Evolutionary conservation across 2,329 filamentous ascomycete species (phyloP).

Genomic region (Verticillium nonalfalfae): DNA sequence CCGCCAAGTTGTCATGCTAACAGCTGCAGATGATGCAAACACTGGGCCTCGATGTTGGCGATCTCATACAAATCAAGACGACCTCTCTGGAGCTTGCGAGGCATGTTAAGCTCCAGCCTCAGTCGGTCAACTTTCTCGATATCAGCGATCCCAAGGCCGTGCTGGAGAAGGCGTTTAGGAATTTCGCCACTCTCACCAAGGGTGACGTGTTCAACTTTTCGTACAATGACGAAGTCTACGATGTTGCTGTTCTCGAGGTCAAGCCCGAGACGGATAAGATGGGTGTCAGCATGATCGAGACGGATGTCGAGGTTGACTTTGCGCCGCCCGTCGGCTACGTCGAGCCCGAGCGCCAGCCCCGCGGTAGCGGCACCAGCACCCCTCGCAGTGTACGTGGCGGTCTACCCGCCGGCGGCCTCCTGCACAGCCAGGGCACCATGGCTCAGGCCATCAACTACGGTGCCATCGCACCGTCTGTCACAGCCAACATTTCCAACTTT

Average conservation of each 20-base stretch:
- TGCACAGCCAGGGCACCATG: constrained; percentile 89
- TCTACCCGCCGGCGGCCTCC: constrained; percentile 62
- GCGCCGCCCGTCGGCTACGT: constrained; percentile 91
- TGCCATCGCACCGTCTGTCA: constrained; percentile 75
- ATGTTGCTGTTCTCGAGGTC: constrained; percentile 88
- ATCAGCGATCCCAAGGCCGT: constrained; percentile 97
- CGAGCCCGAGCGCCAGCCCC: constrained; percentile 61
- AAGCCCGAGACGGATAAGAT: constrained; percentile 80
- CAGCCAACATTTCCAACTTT: constrained; percentile 71
- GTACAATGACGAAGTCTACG: constrained; percentile 92
- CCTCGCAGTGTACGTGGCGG: constrained; percentile 62
- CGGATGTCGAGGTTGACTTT: constrained; percentile 94
- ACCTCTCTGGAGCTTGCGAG: constrained; percentile 86
- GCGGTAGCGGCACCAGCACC: constrained; percentile 74
- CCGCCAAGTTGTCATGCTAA: neutral
- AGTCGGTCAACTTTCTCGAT: constrained; percentile 88
- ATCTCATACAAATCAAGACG: constrained; percentile 90
- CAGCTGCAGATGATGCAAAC: constrained; percentile 79
- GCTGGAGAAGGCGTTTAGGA: constrained; percentile 90
- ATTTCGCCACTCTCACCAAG: constrained; percentile 89
- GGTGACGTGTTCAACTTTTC: constrained; percentile 94
- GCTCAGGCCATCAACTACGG: constrained; percentile 96
- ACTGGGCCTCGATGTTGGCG: constrained; percentile 80
- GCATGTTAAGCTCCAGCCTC: constrained; percentile 94
- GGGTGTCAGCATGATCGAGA: constrained; percentile 91